These are phyloP conservation scores for Sanghuangporus sanghuang DNA, from an alignment of 1,284 basidiomycete species.

Conservation along the genomic window DNA sequence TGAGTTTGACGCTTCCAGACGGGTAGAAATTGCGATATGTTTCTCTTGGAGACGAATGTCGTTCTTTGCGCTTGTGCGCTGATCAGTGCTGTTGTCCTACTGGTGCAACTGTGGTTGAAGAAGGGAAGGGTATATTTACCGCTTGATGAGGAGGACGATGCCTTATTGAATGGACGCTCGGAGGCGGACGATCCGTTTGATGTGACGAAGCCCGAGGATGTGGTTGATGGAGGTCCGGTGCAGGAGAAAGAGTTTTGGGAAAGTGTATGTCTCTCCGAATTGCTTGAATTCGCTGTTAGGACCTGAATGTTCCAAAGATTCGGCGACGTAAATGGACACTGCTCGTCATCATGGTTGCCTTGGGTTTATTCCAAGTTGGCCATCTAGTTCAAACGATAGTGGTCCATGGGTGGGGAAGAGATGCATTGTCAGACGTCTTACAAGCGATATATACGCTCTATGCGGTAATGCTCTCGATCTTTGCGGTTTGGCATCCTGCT, in stretches of 20 bases:
- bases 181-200: constrained; percentile 67
- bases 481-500: constrained; percentile 49
- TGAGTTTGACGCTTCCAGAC: too few relatives aligned
- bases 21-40: background rate
- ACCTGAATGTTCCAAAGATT: constrained; percentile 34
- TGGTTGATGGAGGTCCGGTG: constrained; percentile 71
- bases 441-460: constrained; percentile 59
- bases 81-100: constrained; percentile 40
- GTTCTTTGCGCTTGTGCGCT: constrained; percentile 40
- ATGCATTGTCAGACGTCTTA: constrained; percentile 39
- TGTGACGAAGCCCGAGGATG: constrained; percentile 64
- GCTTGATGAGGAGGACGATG: constrained; percentile 28
- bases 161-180: constrained; percentile 23
- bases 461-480: constrained; percentile 45
- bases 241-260: constrained; percentile 69
- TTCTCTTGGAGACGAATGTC: constrained; percentile 41
- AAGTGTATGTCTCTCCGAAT: constrained; percentile 33
- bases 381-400: constrained; percentile 47
- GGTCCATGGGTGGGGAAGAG: constrained; percentile 27
- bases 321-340: constrained; percentile 51
- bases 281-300: background rate
- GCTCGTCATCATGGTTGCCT: constrained; percentile 36
- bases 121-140: constrained; percentile 57
- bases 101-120: constrained; percentile 28
- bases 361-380: constrained; percentile 47